Percentiles rank a stretch among this genome's conserved stretches.
phyloP scores from a whole-genome alignment of 208 protist species.

The Leishmania guyanensis region DNA sequence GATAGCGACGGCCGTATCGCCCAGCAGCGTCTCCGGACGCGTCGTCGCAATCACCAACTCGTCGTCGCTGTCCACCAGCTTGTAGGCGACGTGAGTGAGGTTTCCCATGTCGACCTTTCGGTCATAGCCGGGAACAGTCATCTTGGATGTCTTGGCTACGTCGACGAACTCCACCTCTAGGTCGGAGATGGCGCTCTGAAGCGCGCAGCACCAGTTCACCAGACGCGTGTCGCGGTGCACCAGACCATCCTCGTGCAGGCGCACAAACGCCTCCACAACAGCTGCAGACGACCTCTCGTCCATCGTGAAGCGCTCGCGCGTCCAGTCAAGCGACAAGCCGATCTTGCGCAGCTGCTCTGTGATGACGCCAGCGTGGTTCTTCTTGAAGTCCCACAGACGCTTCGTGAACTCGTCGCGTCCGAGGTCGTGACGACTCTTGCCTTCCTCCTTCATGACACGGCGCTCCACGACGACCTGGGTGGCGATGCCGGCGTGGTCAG shows the following conservation, averaged over 20 bases:
- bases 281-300: conserved; percentile 93
- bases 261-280: conserved; percentile 97
- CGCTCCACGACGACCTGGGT: conserved; percentile 99
- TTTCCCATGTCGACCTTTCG: conserved; percentile 95
- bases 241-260: conserved; percentile 95
- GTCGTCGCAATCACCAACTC: conserved; percentile 98
- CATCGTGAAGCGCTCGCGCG: conserved; percentile 99
- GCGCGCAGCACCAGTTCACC: conserved; percentile 99
- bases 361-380: conserved; percentile 96
- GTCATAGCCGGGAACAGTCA: conserved; percentile 91
- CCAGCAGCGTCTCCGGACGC: conserved; percentile 99
- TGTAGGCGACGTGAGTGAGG: conserved; percentile 96
- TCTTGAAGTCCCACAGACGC: conserved; percentile 98
- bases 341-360: conserved; percentile 95
- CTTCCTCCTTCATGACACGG: conserved; percentile 87
- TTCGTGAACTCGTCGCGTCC: conserved; percentile 97
- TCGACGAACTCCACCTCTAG: conserved; percentile 98
- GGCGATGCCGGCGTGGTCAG: conserved; percentile 99
- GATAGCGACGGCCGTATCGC: conserved; percentile 98
- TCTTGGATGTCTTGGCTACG: conserved; percentile 75
- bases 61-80: conserved; percentile 78
- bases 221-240: conserved; percentile 98
- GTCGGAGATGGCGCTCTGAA: conserved; percentile 99
- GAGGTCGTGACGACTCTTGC: conserved; percentile 94
- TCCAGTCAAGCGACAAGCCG: conserved; percentile 99